Conservation (phyloP, 306 rosid genomes). For the Urtica urens region DNA sequence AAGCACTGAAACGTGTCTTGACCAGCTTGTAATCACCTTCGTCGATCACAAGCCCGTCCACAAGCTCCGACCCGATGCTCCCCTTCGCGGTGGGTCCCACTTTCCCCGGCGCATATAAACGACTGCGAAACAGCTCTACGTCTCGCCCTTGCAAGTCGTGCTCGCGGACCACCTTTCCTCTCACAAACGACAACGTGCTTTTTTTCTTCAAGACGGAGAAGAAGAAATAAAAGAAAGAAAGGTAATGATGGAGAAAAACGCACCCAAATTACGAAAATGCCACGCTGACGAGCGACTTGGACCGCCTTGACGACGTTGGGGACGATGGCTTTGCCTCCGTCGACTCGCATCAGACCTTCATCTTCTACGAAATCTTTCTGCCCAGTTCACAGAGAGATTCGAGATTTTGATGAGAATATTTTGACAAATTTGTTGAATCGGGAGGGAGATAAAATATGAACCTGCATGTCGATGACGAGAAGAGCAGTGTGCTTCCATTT, state of each 20-base stretch:
- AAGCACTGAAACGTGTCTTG: constrained; percentile 84
- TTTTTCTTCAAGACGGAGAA: not conserved
- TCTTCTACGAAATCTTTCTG: constrained; percentile 65
- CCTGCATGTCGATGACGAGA: constrained; percentile 88
- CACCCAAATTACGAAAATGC: constrained; percentile 71
- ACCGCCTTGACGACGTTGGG: constrained; percentile 63
- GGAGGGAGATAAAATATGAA: constrained; percentile 5
- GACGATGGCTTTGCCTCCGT: constrained; percentile 58
- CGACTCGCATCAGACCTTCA: constrained; percentile 30
- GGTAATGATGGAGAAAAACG: not conserved
- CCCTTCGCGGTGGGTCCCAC: constrained; percentile 54
- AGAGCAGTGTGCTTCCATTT: constrained; percentile 18
- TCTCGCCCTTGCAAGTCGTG: constrained; percentile 84
- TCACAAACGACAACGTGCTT: not conserved
- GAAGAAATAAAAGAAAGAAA: not conserved
- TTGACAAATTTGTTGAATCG: not conserved
- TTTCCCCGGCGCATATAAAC: constrained; percentile 35
- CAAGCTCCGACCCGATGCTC: constrained; percentile 57
- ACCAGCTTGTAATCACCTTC: constrained; percentile 83
- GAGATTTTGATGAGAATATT: not conserved
- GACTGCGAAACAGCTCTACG: constrained; percentile 73
- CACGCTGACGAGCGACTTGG: constrained; percentile 55
- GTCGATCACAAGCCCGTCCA: constrained; percentile 59
- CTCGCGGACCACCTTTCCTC: constrained; percentile 62
- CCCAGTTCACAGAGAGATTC: not conserved